Evolutionary conservation across 352 stramenopile genomes (phyloP), one percentile per base, ranked within the genome.

Genomic region (Globisporangium takayamanum): DNA sequence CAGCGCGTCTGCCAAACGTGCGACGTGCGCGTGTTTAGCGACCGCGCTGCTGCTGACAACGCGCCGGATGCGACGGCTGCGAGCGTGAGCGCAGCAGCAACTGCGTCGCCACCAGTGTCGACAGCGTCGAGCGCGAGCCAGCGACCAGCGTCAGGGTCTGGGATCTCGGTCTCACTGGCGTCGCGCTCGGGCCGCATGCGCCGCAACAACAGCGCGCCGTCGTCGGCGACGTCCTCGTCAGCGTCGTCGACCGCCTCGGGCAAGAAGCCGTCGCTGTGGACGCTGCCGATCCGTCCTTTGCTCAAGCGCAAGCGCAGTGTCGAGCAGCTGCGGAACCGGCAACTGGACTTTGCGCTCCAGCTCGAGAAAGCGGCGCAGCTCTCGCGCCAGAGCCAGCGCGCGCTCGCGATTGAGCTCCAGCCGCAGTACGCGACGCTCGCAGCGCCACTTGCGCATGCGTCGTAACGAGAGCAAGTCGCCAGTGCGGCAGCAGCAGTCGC

Each of bases 1-100:
- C 79, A 89, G 59, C 86, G 84, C 60, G 56, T 89, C 18, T 89
- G 76, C 48, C 66, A 74, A 11, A 62, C 78, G 53, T 89, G 76
- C 53, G 75, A 85, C 1, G 57, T 66, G n/a, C 56, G 77, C 3
- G 70, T 76, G 11, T 69, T 84, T 36, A 62, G 47, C 36, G 60
- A 63, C 8, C 56, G 48, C 48, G 51, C 48, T 10, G 55, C 55
- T 1, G 26, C 44, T 14, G 46, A 39, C 15, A n/a, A 39, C 28
- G 56, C 33, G 30, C 25, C 25, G 26, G 8, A 16, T 30, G 11
- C 18, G 16, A 11, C 37, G 2, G 37, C 61, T 26, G 22, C 41
- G 6, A 51, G 46, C 11, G 46, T 51, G n/a, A 59, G 46, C 37
- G 47, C 50, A 45, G 4, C 4, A 18, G 49, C 51, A 1, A 15